These are phyloP conservation scores for Carallia brachiata DNA, from an alignment of 345 rosid genomes.

Conservation along the genomic window DNA sequence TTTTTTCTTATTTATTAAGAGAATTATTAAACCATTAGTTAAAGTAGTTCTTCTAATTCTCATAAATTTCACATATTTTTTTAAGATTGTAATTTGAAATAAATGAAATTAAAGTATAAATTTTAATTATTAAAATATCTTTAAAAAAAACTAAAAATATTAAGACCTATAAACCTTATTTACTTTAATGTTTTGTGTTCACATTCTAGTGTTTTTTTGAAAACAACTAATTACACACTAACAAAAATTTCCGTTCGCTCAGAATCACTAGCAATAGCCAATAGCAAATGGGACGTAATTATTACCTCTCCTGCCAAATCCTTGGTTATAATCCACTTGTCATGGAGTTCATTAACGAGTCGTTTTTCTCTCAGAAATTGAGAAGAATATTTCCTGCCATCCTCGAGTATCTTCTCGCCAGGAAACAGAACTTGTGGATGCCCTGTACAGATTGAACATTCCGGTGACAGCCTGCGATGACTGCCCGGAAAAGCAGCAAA, in stretches of 20 bases:
- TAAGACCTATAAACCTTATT: not conserved
- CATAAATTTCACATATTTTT: too few species aligned
- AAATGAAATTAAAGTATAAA: too few species aligned
- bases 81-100: too few species aligned
- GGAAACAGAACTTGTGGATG: conserved; percentile 67
- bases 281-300: not conserved
- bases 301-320: conserved; percentile 84
- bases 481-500: conserved; percentile 65
- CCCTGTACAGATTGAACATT: conserved; percentile 66
- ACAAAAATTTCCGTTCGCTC: too few species aligned
- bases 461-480: conserved; percentile 79
- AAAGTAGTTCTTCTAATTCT: too few species aligned
- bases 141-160: not conserved
- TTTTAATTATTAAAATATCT: too few species aligned
- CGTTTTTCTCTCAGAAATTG: conserved; percentile 48
- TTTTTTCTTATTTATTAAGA: too few species aligned
- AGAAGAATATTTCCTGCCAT: conserved; percentile 50
- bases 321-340: conserved; percentile 81
- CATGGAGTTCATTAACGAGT: conserved; percentile 48
- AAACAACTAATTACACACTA: too few species aligned
- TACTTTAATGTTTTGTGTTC: too few species aligned
- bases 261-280: not conserved
- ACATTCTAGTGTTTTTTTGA: too few species aligned
- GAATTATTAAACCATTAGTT: too few species aligned
- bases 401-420: conserved; percentile 54